Conservation (phyloP, 192 early-diverging fungal genomes). For the Umbelopsis sp. region DNA sequence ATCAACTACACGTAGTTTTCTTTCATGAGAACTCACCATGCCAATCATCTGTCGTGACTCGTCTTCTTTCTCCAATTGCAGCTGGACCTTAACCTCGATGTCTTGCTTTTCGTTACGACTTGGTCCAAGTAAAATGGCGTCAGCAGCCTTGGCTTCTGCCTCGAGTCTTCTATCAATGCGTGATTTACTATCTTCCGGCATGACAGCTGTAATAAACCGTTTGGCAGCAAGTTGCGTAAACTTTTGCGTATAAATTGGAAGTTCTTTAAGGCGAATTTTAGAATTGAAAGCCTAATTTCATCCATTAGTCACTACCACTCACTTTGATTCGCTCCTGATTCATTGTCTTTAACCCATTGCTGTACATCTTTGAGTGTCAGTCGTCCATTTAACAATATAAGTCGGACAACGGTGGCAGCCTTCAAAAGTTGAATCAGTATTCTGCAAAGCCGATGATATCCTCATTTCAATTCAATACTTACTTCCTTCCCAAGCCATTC, state of each 20-base stretch:
- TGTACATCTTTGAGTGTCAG: constrained; percentile 26
- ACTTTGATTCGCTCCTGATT: constrained; percentile 16
- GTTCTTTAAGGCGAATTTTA: constrained; percentile 8
- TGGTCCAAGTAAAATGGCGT: constrained; percentile 26
- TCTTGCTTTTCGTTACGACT: constrained; percentile 14
- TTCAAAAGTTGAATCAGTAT: background rate
- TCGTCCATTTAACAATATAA: constrained; percentile 35
- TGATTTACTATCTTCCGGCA: constrained; percentile 60
- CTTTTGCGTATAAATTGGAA: constrained; percentile 29
- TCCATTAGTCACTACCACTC: background rate
- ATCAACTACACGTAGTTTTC: background rate
- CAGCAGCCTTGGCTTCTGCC: constrained; percentile 59
- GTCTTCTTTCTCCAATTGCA: background rate
- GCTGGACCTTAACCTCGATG: constrained; percentile 4
- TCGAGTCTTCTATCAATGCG: constrained; percentile 62
- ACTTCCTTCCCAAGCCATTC: constrained; percentile 65
- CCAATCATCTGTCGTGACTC: constrained; percentile 20
- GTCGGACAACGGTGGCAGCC: constrained; percentile 24
- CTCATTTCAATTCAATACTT: constrained; percentile 9
- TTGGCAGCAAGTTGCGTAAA: constrained; percentile 63
- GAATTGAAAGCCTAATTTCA: background rate
- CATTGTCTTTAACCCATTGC: constrained; percentile 22
- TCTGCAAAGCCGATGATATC: background rate
- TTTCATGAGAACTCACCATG: background rate
- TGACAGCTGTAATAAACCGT: constrained; percentile 62